phyloP scores from a whole-genome alignment of 257 asterid genomes.

The Rauvolfia tetraphylla region DNA sequence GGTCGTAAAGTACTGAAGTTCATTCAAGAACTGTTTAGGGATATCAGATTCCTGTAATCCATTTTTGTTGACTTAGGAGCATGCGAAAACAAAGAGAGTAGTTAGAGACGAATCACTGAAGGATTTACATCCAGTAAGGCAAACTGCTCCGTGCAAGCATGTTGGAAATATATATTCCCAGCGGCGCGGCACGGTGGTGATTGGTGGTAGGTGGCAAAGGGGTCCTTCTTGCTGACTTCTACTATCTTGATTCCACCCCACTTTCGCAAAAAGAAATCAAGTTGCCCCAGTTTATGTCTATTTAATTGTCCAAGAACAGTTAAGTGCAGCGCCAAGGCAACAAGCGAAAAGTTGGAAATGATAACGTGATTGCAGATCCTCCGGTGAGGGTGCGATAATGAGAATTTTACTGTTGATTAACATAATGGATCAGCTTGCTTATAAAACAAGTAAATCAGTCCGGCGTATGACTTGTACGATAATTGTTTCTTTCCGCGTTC shows the following conservation, averaged over 20 bases:
- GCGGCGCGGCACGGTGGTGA: background rate
- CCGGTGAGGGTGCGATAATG: background rate
- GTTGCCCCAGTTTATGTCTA: too few species aligned
- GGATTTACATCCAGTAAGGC: background rate
- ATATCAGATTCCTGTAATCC: conserved; percentile 13
- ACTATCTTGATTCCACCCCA: background rate
- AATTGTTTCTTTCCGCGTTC: background rate
- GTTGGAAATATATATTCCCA: background rate
- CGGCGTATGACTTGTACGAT: too few species aligned
- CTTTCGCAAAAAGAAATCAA: too few species aligned
- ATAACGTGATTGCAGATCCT: too few species aligned
- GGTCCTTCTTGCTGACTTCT: conserved; percentile 7
- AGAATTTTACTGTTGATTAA: background rate
- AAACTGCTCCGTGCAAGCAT: background rate
- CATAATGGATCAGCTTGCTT: background rate
- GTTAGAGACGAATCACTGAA: conserved; percentile 24
- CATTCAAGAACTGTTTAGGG: conserved; percentile 9
- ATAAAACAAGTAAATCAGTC: too few species aligned
- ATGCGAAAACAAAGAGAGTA: conserved; percentile 46
- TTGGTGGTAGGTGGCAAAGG: background rate
- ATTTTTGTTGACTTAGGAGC: conserved; percentile 50
- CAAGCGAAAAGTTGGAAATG: background rate
- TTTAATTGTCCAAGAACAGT: too few species aligned
- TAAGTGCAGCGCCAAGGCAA: too few species aligned
- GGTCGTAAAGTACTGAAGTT: background rate